Conservation (phyloP, 2,329 filamentous ascomycete species). For the Apiospora hydei region DNA sequence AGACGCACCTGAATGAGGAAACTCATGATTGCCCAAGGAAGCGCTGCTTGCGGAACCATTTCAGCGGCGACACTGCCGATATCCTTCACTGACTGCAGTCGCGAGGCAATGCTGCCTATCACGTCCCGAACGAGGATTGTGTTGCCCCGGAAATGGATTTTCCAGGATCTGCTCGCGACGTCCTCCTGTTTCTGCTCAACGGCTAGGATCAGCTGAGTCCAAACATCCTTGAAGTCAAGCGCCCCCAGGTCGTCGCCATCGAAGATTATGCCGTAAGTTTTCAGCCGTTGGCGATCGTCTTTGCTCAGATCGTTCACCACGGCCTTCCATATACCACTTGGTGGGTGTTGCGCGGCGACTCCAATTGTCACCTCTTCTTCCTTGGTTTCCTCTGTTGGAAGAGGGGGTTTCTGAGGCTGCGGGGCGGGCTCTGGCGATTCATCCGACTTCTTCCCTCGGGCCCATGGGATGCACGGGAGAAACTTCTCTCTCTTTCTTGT, state of each 20-base stretch:
- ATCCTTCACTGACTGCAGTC: not conserved
- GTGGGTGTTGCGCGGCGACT: not conserved
- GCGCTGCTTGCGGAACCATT: not conserved
- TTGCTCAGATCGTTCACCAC: not conserved
- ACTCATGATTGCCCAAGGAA: not conserved
- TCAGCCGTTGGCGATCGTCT: not conserved
- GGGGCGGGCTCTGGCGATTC: no score
- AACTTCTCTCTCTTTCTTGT: not conserved
- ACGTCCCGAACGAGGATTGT: not conserved
- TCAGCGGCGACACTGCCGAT: not conserved
- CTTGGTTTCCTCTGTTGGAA: not conserved
- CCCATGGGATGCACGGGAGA: not conserved
- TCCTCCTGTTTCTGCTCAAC: conserved; percentile 13
- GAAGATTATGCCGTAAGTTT: not conserved
- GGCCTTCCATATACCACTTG: not conserved
- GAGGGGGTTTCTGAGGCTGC: not conserved
- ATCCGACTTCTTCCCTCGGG: not conserved
- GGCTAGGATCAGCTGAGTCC: not conserved
- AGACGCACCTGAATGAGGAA: not conserved
- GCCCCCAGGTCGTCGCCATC: not conserved
- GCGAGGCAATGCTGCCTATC: not conserved
- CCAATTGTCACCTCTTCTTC: not conserved
- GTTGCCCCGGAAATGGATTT: not conserved
- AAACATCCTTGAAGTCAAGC: not conserved
- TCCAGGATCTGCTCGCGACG: not conserved